Evolutionary conservation across 2,329 filamentous ascomycete genomes (phyloP), one percentile per base, ranked within the genome.

Genomic region (Epichloe brachyelytri): DNA sequence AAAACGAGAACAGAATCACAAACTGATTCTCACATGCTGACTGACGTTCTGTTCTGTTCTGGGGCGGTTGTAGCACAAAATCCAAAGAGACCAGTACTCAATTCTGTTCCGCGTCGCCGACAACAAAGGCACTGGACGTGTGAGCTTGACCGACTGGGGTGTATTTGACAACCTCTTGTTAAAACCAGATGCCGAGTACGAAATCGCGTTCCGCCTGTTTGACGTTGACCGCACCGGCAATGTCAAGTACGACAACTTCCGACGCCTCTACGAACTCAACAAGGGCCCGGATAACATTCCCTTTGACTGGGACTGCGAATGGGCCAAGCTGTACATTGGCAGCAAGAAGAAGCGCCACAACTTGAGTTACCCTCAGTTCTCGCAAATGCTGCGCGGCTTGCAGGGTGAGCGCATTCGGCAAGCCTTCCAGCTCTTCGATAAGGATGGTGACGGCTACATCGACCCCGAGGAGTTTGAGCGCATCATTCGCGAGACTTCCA

Each of bases 101-200:
- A 86, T 98, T 63, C 85, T 98, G 46, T 98, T 98, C 71, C 76
- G 77, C 56, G 86, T 98, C 53, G 93, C 93, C 60, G 93, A 98
- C 69, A 82, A 87, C 60, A 80, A 80, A 57, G 78, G 75, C 58
- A 74, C 74, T 43, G 90, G 90, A 56, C 83, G 79, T 60, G 76
- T 98, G 59, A 86, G 73, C 59, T 72, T 97, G 50, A 75, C 82
- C 54, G 93, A 98, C 71, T 98, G 91, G 89, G 82, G 79, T 45
- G 85, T 86, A 57, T 98, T 97, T 69, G 88, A 96, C 72, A 94
- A 95, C 73, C 79, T 98, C 56, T 82, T 98, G 53, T 77, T 78
- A 59, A 97, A 96, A 71, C 86, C 93, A 55, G 93, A 97, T 64
- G 93, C 93, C 67, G 93, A 98, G 72, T 98, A 98, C 71, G 90